phyloP scores from a whole-genome alignment of 108 stramenopile species.

The Skeletonema tropicum region DNA sequence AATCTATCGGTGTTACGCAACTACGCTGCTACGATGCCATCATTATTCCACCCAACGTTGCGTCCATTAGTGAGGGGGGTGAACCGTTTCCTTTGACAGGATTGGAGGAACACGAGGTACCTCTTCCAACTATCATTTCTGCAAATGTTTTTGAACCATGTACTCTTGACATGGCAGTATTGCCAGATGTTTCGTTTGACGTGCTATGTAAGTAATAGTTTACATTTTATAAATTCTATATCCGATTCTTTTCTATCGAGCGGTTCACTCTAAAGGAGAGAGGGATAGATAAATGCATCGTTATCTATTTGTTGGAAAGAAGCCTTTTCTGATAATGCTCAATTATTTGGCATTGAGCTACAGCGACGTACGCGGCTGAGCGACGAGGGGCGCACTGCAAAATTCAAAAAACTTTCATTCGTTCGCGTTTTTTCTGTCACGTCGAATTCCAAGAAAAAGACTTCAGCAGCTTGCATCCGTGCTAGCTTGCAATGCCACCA shows the following conservation, averaged over 20 bases:
- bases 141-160: constrained; percentile 28
- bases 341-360: too few relatives aligned
- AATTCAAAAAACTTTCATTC: too few relatives aligned
- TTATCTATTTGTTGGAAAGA: too few relatives aligned
- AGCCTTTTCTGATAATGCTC: too few relatives aligned
- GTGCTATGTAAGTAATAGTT: constrained; percentile 3
- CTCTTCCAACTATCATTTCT: constrained; percentile 37
- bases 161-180: constrained; percentile 1
- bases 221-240: too few relatives aligned
- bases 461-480: too few relatives aligned
- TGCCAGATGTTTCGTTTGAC: constrained; percentile 34
- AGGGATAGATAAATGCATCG: too few relatives aligned
- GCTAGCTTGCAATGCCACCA: too few relatives aligned
- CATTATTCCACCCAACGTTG: constrained; percentile 20
- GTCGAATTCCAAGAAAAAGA: too few relatives aligned
- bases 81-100: neutral
- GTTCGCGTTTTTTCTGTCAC: too few relatives aligned
- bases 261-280: neutral
- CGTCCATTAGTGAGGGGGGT: neutral
- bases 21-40: constrained; percentile 40
- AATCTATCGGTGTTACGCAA: constrained; percentile 21
- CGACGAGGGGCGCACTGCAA: too few relatives aligned
- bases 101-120: neutral
- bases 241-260: neutral
- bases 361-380: too few relatives aligned